Evolutionary conservation across 2,329 filamentous ascomycete genomes (phyloP), one percentile per base, ranked within the genome.

Genomic region (Pseudogymnoascus sp.): DNA sequence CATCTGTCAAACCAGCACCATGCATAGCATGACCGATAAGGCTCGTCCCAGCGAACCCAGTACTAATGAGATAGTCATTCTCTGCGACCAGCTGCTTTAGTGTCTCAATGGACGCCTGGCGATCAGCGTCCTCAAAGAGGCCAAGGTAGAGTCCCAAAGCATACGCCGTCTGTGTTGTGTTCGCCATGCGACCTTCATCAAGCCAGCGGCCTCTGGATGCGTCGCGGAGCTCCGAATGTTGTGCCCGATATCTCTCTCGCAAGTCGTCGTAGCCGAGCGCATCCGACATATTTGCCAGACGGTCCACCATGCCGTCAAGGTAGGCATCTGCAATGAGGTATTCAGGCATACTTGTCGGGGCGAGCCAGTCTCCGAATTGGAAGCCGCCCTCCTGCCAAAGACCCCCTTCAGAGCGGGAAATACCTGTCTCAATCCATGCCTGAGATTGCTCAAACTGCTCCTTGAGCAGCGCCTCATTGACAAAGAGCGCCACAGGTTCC

Each of bases 321-420:
- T 57, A 63, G 3, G 59, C 47, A 28, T 63, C 57, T 28, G 61
- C 61, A 11, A 63, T 37, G 5, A 63, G 18, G 7, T 57, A 14
- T 30, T 43, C 11, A 30, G 60, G 41, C 7, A 35, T 63, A 5
- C 63, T 62, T 5, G 57, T 50, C 8, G 65, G 65, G 37, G 65
- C 65, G 4, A 67, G 62, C 65, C 65, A 67, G 38, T 67, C 65
- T 16, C 60, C 64, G 36, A 61, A 66, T 59, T 67, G 65, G n/a
- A 38, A 38, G n/a, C 37, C 37, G 16, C 4, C 16, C 7, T 25
- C 58, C n/a, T 63, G 16, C 22, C 20, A 38, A 16, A 59, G 61
- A n/a, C 37, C 37, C n/a, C 37, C 37, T 38, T 30, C 30, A 12
- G 47, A 14, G n/a, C 33, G 28, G 14, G 61, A 35, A 38, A 47